phyloP scores from a whole-genome alignment of 768 basidiomycete species.

The Tylopilus balloui region DNA sequence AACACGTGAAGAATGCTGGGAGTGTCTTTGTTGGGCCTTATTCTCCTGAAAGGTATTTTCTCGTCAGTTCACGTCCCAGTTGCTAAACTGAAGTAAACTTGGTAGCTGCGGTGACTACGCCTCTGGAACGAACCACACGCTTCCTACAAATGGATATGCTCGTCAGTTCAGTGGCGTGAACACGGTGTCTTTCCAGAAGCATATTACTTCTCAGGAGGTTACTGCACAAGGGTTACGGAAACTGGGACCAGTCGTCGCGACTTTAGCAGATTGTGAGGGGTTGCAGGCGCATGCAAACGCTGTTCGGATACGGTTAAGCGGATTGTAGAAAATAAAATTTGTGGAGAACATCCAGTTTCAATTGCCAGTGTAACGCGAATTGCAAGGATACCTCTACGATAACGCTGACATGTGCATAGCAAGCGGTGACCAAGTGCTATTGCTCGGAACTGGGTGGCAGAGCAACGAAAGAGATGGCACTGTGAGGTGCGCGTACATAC shows the following conservation, averaged over 20 bases:
- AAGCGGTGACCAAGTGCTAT: constrained; percentile 12
- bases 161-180: constrained; percentile 98
- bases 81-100: constrained; percentile 7
- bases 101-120: constrained; percentile 95
- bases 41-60: constrained; percentile 87
- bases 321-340: constrained; percentile 2
- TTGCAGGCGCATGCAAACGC: constrained; percentile 95
- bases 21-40: constrained; percentile 95
- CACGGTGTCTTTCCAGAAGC: constrained; percentile 95
- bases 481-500: constrained; percentile 19
- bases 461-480: constrained; percentile 8
- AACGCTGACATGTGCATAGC: constrained; percentile 12
- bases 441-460: constrained; percentile 11
- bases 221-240: constrained; percentile 67
- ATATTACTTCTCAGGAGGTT: constrained; percentile 96
- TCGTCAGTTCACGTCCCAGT: background rate
- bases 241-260: constrained; percentile 85
- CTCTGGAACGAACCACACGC: constrained; percentile 97
- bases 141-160: constrained; percentile 95
- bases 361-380: background rate
- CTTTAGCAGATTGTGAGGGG: constrained; percentile 92
- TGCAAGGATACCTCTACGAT: constrained; percentile 9
- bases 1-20: constrained; percentile 82
- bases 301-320: constrained; percentile 72
- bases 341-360: background rate